phyloP scores from a whole-genome alignment of 2,329 filamentous ascomycete genomes.

The Sphaerulina vaccinii region DNA sequence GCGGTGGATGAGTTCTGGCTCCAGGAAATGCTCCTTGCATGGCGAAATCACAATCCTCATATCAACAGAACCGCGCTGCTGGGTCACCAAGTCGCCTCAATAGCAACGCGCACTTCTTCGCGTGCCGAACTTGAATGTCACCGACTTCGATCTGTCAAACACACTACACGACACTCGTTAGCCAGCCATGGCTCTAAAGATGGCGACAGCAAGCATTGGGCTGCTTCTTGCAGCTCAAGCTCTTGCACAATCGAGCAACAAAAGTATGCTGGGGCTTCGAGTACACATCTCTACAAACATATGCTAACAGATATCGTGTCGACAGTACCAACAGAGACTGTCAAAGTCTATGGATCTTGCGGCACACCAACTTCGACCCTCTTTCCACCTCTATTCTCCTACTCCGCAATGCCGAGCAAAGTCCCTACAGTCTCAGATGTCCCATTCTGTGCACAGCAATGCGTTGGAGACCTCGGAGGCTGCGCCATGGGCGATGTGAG shows the following conservation, averaged over 20 bases:
- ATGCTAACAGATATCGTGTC: no score
- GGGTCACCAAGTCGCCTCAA: not conserved
- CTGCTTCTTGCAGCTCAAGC: conserved; percentile 1
- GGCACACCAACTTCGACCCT: conserved; percentile 4
- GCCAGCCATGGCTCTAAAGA: not conserved
- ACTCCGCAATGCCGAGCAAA: not conserved
- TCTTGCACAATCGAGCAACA: not conserved
- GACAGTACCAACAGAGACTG: not conserved
- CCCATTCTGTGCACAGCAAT: not conserved
- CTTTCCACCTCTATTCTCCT: conserved; percentile 1
- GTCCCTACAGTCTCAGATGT: conserved; percentile 5
- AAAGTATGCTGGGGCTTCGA: not conserved
- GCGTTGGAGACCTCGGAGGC: conserved; percentile 2
- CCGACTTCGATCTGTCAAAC: no score
- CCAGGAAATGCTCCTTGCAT: conserved; percentile 1
- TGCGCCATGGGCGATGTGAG: conserved; percentile 6
- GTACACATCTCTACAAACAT: no score
- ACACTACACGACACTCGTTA: not conserved
- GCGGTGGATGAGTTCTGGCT: not conserved
- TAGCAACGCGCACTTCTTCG: not conserved
- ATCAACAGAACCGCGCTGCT: conserved; percentile 7
- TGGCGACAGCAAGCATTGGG: not conserved
- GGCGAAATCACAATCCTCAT: not conserved
- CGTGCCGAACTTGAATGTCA: not conserved
- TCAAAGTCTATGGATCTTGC: conserved; percentile 9